Percentiles rank a stretch among this genome's conserved stretches.
Conservation (phyloP, 1,284 basidiomycete genomes). For the Trichosporon coremiiforme region DNA sequence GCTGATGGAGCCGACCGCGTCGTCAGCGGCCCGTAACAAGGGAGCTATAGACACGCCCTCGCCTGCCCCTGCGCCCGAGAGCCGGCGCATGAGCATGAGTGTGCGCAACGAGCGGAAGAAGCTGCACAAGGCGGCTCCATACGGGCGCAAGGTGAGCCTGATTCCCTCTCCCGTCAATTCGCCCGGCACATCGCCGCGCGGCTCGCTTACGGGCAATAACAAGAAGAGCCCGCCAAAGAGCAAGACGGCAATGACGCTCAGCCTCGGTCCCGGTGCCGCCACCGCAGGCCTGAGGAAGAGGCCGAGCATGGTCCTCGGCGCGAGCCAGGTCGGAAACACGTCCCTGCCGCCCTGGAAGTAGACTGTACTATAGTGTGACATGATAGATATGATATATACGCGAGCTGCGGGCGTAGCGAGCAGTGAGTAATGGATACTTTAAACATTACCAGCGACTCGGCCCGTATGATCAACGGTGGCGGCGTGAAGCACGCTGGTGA, state of each 20-base stretch:
- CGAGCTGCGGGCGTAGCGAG: neutral
- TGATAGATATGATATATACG: conserved; percentile 7
- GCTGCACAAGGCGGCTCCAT: conserved; percentile 28
- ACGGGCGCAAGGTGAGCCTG: conserved; percentile 23
- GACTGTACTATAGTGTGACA: conserved; percentile 13
- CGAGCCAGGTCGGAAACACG: neutral
- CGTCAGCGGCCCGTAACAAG: conserved; percentile 26
- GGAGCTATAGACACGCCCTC: conserved; percentile 9
- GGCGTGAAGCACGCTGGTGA: too few species aligned
- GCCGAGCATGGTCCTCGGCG: conserved; percentile 17
- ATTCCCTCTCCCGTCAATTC: conserved; percentile 26
- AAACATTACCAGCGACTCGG: too few species aligned
- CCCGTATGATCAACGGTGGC: too few species aligned
- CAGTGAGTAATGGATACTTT: neutral
- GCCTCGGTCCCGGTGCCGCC: conserved; percentile 6
- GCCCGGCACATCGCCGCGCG: conserved; percentile 24
- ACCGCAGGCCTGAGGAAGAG: conserved; percentile 17
- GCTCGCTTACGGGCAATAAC: neutral
- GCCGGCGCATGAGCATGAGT: conserved; percentile 23
- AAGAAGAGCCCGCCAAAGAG: neutral
- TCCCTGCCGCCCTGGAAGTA: conserved; percentile 15
- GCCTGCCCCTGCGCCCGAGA: neutral
- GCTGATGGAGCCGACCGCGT: conserved; percentile 29
- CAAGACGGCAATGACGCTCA: conserved; percentile 18
- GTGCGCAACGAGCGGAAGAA: conserved; percentile 25